Conservation (phyloP, 2,329 filamentous ascomycete species). For the Arachnopeziza araneosa region DNA sequence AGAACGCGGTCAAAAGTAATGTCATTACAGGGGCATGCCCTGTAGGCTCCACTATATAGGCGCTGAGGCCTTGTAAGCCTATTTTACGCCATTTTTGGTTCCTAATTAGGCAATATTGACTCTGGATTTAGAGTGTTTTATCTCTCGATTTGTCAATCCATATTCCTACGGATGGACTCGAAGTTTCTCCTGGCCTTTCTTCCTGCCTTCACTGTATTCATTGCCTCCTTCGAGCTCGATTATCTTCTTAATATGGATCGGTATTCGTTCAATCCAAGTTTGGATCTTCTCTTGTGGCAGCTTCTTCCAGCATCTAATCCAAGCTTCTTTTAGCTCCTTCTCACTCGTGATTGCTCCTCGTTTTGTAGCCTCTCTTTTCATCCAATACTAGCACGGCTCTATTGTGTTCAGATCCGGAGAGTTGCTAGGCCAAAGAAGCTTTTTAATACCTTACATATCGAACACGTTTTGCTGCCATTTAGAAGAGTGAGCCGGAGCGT, state of each 20-base stretch:
- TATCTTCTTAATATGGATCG: not conserved
- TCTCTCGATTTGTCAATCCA: no score
- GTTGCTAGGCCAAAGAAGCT: not conserved
- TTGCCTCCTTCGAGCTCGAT: not conserved
- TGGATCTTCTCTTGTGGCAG: not conserved
- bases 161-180: no score
- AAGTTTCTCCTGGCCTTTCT: not conserved
- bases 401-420: no score
- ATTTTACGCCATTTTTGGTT: no score
- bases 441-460: not conserved
- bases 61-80: no score
- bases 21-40: no score
- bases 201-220: not conserved
- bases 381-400: constrained; percentile 1
- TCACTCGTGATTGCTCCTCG: not conserved
- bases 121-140: no score
- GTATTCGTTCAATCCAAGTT: not conserved
- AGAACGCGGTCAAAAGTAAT: no score
- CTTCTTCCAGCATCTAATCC: not conserved
- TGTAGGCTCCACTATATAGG: no score
- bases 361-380: constrained; percentile 1
- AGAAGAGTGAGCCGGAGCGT: not conserved
- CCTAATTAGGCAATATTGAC: no score
- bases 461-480: not conserved
- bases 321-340: not conserved